These are phyloP conservation scores for Globisporangium uncinulatum DNA, from an alignment of 352 stramenopile genomes.

Conservation along the genomic window DNA sequence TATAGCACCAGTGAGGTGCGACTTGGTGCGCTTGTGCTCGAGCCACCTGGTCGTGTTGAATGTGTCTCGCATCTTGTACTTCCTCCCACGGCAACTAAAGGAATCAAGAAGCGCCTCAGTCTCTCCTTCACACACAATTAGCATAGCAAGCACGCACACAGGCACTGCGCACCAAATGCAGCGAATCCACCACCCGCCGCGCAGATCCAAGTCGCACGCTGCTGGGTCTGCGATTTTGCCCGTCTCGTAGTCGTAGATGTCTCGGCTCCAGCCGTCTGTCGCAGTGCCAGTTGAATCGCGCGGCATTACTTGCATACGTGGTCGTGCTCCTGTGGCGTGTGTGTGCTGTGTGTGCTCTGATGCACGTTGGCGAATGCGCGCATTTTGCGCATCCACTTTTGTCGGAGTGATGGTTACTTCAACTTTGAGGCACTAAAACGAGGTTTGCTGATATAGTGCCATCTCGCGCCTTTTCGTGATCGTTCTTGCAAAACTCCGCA, in stretches of 20 bases:
- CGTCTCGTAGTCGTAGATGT: conserved; percentile 47
- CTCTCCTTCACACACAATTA: background rate
- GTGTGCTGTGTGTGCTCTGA: background rate
- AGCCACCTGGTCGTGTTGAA: conserved; percentile 24
- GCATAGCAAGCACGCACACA: background rate
- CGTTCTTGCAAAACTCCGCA: background rate
- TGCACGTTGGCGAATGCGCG: conserved; percentile 2
- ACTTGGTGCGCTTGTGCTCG: conserved; percentile 21
- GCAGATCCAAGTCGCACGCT: conserved; percentile 36
- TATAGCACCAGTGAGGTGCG: conserved; percentile 13
- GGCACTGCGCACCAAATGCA: conserved; percentile 28
- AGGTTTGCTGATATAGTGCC: background rate
- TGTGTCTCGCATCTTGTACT: conserved; percentile 23
- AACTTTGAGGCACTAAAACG: conserved; percentile 24
- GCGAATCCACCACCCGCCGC: conserved; percentile 37
- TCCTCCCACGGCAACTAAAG: conserved; percentile 27
- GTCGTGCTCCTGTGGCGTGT: background rate
- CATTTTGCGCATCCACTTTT: background rate
- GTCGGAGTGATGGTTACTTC: conserved; percentile 43
- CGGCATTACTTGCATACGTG: background rate
- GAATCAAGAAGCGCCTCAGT: background rate
- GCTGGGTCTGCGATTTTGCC: conserved; percentile 31
- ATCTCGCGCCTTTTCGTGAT: background rate
- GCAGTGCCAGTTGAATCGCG: too few relatives aligned
- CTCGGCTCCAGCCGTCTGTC: conserved; percentile 22